Evolutionary conservation across 1,139 yeast species (phyloP).

Genomic region (Yamadazyma spencermartinsiae): DNA sequence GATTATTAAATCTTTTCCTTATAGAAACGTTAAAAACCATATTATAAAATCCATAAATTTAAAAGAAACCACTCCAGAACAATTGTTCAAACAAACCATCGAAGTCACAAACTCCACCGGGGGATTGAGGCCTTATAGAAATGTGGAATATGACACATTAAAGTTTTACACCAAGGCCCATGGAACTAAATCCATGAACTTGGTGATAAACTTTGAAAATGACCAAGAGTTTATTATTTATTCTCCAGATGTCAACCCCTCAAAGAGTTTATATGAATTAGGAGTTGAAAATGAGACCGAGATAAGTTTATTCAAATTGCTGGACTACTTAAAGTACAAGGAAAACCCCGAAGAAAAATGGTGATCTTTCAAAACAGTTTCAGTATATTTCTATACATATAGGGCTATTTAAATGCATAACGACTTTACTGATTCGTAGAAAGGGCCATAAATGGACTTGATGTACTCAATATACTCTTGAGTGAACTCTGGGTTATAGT

Average conservation of each 20-base stretch:
- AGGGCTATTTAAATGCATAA: not conserved
- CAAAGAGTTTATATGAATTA: slow-evolving; percentile 56
- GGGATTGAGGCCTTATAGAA: slow-evolving; percentile 78
- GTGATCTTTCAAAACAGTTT: too few relatives aligned
- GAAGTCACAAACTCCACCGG: slow-evolving; percentile 63
- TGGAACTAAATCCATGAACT: slow-evolving; percentile 89
- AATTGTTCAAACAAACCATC: slow-evolving; percentile 50
- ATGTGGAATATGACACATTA: slow-evolving; percentile 70
- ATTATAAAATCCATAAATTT: slow-evolving; percentile 74
- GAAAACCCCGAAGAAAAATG: slow-evolving; percentile 89
- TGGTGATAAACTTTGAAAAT: slow-evolving; percentile 87
- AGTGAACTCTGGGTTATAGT: slow-evolving; percentile 1
- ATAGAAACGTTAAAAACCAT: slow-evolving; percentile 83
- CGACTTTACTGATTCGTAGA: not conserved
- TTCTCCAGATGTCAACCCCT: slow-evolving; percentile 28
- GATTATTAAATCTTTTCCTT: slow-evolving; percentile 87
- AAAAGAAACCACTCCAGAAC: slow-evolving; percentile 63
- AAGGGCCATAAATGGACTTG: not conserved
- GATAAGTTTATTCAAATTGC: slow-evolving; percentile 69
- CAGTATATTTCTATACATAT: too few relatives aligned
- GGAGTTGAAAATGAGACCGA: slow-evolving; percentile 92
- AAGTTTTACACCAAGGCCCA: slow-evolving; percentile 94
- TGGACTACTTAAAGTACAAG: slow-evolving; percentile 67
- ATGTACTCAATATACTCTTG: not conserved
- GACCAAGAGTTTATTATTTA: slow-evolving; percentile 57